Evolutionary conservation across 2,329 filamentous ascomycete genomes (phyloP).

Genomic region (Talaromyces sp.): DNA sequence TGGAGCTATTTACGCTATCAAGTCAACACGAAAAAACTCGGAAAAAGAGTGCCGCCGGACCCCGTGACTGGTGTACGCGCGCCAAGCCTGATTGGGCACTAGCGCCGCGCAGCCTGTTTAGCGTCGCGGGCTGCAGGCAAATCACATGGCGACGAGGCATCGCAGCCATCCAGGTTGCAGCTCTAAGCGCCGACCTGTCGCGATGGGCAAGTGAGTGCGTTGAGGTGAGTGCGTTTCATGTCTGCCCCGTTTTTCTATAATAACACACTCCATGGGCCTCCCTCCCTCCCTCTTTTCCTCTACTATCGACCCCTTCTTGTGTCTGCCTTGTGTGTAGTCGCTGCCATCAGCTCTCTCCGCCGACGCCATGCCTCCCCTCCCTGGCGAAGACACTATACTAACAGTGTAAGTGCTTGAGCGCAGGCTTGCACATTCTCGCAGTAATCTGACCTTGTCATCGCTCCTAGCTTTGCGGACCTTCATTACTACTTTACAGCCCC

Average conservation of each 20-base stretch:
- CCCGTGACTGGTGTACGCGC: neutral
- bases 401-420: slow-evolving; percentile 38
- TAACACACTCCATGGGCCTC: neutral
- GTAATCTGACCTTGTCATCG: slow-evolving; percentile 9
- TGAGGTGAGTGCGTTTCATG: slow-evolving; percentile 3
- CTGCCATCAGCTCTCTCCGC: neutral
- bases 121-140: slow-evolving; percentile 2
- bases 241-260: neutral
- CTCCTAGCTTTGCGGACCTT: slow-evolving; percentile 55
- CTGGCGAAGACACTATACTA: slow-evolving; percentile 42
- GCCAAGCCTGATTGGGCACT: neutral
- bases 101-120: neutral
- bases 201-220: neutral
- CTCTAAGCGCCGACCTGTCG: slow-evolving; percentile 9
- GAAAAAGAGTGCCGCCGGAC: slow-evolving; percentile 1
- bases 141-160: slow-evolving; percentile 4
- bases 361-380: slow-evolving; percentile 39
- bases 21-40: neutral
- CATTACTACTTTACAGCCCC: slow-evolving; percentile 60
- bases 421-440: neutral
- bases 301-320: slow-evolving; percentile 5
- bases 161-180: slow-evolving; percentile 9
- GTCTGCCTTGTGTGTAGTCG: neutral
- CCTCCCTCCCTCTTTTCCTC: neutral
- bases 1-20: neutral